These are phyloP conservation scores for Echria macrotheca DNA, from an alignment of 495 filamentous ascomycete genomes.

Conservation along the genomic window DNA sequence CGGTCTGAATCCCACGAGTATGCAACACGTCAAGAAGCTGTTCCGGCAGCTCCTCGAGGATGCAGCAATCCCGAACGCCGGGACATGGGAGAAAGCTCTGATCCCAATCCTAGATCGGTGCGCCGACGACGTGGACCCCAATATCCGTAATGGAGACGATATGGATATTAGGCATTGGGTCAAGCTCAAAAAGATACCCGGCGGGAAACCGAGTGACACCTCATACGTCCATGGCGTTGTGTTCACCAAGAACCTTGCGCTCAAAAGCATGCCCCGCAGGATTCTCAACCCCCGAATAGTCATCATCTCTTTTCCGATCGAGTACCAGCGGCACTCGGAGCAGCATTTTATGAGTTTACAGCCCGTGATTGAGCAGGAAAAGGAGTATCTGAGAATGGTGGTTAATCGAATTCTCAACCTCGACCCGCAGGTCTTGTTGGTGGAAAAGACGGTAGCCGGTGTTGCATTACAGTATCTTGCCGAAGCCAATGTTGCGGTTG, in stretches of 20 bases:
- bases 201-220: conserved; percentile 84
- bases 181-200: conserved; percentile 93
- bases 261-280: conserved; percentile 91
- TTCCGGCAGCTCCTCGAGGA: conserved; percentile 79
- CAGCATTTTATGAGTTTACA: conserved; percentile 98
- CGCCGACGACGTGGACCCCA: conserved; percentile 90
- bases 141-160: conserved; percentile 81
- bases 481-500: conserved; percentile 83
- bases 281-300: conserved; percentile 81
- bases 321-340: conserved; percentile 86
- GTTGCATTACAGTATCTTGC: conserved; percentile 82
- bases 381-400: conserved; percentile 88
- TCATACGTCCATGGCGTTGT: conserved; percentile 92
- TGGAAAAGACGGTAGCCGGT: conserved; percentile 85
- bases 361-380: conserved; percentile 93
- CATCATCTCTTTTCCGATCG: conserved; percentile 91
- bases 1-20: conserved; percentile 78
- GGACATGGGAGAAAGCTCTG: conserved; percentile 84
- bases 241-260: conserved; percentile 91
- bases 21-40: conserved; percentile 81
- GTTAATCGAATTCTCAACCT: conserved; percentile 87
- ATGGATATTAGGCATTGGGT: conserved; percentile 99
- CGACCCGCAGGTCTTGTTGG: conserved; percentile 76
- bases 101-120: conserved; percentile 87
- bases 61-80: conserved; percentile 60